Base-by-base conservation (phyloP, 257 asterid species). In the Striga asiatica region DNA sequence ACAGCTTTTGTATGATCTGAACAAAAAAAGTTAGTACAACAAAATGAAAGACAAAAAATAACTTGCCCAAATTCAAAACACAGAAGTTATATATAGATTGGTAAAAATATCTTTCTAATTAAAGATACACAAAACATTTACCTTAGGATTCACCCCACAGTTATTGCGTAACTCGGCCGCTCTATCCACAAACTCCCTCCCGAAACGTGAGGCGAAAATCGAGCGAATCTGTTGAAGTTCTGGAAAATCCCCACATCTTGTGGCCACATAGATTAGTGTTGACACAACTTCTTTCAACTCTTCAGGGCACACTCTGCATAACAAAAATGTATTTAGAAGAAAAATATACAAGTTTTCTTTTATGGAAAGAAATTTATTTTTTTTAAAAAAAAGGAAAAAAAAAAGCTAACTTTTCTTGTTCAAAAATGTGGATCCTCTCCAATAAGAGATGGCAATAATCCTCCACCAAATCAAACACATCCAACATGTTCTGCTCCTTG, bases 211-310 rank as follows among this genome's bases (percentile, higher is more conserved):
- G 3, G 76, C 48, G 62, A 88, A 76, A 43, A 78, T 67, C 3
- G 50, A 22, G 0, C 93, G 85, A 58, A 82, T 78, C 70, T 84
- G 77, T 50, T 72, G 88, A 66, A 88, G 95, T 49, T 92, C 97
- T 2, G 99, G 99, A 74, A 88, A 84, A 1, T 88, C 95, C 12
- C 99, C 99, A 60, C 95, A 84, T 65, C 99, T 81, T 27, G 94
- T 64, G 48, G 93, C 59, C 2, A 95, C 94, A 62, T 45, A 84
- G 48, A 82, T 84, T 76, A 92, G 65, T 58, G 81, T 77, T 0
- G 97, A 74, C 19, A 77, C 73, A 0, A 82, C 88, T 68, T 88
- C 99, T 21, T 66, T 60, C 61, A 88, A 31, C 56, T 88, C 99
- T 27, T 88, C 95, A 0, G 95, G 95, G 52, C 95, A 88, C 34